Conservation (phyloP, 495 filamentous ascomycete species). For the Neurospora sp. region DNA sequence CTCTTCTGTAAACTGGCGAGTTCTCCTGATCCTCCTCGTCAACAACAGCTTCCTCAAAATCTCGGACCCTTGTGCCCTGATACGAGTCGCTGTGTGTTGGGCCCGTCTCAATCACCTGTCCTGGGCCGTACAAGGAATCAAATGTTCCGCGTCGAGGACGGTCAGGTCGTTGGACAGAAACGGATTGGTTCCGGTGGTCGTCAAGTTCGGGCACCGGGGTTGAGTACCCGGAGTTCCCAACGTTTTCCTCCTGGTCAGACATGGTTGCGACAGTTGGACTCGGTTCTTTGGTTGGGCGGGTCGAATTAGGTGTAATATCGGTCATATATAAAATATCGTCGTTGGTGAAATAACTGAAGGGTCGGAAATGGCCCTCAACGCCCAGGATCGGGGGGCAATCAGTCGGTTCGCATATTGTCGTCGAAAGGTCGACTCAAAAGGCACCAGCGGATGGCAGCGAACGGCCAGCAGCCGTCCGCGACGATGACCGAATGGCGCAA, state of each 20-base stretch:
- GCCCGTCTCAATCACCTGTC: conserved; percentile 28
- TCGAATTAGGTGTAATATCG: background rate
- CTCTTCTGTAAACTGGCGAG: conserved; percentile 26
- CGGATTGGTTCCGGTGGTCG: conserved; percentile 77
- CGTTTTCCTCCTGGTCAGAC: conserved; percentile 46
- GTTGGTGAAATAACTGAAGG: background rate
- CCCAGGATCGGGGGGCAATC: conserved; percentile 10
- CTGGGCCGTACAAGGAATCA: conserved; percentile 41
- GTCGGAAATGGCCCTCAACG: conserved; percentile 17
- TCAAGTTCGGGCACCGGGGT: conserved; percentile 84
- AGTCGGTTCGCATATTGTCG: conserved; percentile 25
- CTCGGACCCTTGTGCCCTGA: conserved; percentile 25
- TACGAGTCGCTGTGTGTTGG: conserved; percentile 17
- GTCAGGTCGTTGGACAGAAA: conserved; percentile 50
- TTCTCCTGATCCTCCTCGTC: conserved; percentile 59
- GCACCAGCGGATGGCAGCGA: conserved; percentile 32
- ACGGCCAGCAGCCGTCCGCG: conserved; percentile 30
- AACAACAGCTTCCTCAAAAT: conserved; percentile 69
- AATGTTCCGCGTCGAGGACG: conserved; percentile 45
- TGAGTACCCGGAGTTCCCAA: conserved; percentile 45
- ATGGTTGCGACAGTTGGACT: conserved; percentile 28
- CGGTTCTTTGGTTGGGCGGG: background rate
- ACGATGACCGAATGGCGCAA: conserved; percentile 4
- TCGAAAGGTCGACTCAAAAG: conserved; percentile 7
- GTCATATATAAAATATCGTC: background rate